Evolutionary conservation across 1,139 yeast genomes (phyloP), one percentile per base, ranked within the genome.

Genomic region (Lodderomyces theae): DNA sequence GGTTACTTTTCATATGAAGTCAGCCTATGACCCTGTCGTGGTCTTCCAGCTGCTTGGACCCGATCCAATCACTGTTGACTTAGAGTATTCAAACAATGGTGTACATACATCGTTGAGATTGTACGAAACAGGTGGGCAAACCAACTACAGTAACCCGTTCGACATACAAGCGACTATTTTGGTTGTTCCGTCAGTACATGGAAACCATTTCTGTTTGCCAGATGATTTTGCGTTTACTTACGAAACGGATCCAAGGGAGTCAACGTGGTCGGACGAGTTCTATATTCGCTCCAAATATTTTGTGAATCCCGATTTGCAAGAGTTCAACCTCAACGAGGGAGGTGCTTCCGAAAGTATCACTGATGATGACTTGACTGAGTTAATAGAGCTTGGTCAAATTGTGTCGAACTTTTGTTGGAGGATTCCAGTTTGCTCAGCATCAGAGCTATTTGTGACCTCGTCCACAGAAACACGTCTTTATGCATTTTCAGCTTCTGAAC

Each of bases 171-270:
- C 57, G 18, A 46, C 53, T 18, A 52, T 58, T 24, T 44, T 51
- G 34, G 51, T 58, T 23, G 43, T 50, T 36, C 60, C 60, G 23
- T 39, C 47, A 22, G 29, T 46, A 22, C 48, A 52, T 44, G 49
- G 41, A 32, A 56, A 57, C 46, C 49, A 52, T 41, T 60, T 48
- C 55, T 62, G 67, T 52, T 60, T 63, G 44, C 68, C 68, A 42
- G 53, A 51, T 46, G 43, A 54, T 37, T 57, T 63, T 47, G 52
- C 51, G 21, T 50, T 60, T 40, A 51, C 60, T 39, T 55, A 54
- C 47, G 38, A 40, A 12, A 43, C 50, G 25, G 43, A 43, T 4
- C 10, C 12, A 4, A 11, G 5, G 15, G 2, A 11, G 10, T 16
- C 15, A 2, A 13, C n/a, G 10, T 32, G 36, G 36, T 9, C 21